A percentile compares a stretch with the other conserved stretches of the same genome.
Evolutionary conservation across 176 grass and related monocot species (phyloP).

Genomic region (Oryza australiensis): DNA sequence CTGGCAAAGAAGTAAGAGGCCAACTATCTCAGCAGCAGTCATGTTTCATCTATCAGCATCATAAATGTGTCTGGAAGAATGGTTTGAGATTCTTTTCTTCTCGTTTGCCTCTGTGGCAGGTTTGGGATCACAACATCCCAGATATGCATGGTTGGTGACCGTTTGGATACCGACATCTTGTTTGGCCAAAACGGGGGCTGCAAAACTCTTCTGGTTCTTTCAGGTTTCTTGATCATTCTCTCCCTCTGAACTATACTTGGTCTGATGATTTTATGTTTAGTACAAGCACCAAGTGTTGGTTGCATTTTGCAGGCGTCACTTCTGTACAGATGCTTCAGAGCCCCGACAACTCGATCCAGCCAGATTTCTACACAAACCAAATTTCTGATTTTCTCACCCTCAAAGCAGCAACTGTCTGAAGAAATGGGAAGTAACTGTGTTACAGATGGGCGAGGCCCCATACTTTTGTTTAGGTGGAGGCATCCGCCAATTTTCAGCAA

Average conservation of each 20-base stretch:
- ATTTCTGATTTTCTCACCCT: constrained; percentile 84
- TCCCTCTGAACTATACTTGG: constrained; percentile 1
- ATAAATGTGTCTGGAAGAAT: constrained; percentile 8
- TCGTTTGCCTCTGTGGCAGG: constrained; percentile 31
- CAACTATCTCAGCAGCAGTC: neutral
- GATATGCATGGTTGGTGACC: constrained; percentile 99
- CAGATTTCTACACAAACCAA: constrained; percentile 93
- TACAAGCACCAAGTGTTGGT: constrained; percentile 15
- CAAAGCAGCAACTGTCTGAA: constrained; percentile 80
- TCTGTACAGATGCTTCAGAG: constrained; percentile 78
- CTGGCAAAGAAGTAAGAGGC: constrained; percentile 83
- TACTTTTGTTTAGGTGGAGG: constrained; percentile 25
- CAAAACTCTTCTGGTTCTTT: constrained; percentile 95
- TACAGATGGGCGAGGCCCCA: constrained; percentile 23
- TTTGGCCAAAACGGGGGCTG: constrained; percentile 98
- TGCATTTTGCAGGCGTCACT: constrained; percentile 73
- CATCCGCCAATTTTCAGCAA: constrained; percentile 28
- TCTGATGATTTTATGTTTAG: neutral
- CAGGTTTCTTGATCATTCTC: constrained; percentile 61
- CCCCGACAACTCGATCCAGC: constrained; percentile 80
- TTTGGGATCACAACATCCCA: constrained; percentile 93
- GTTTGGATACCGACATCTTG: constrained; percentile 92
- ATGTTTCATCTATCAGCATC: constrained; percentile 1
- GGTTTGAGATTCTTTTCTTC: constrained; percentile 25
- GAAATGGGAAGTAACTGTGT: constrained; percentile 1